Conservation (phyloP, 495 filamentous ascomycete species). For the Penicillium angulare region DNA sequence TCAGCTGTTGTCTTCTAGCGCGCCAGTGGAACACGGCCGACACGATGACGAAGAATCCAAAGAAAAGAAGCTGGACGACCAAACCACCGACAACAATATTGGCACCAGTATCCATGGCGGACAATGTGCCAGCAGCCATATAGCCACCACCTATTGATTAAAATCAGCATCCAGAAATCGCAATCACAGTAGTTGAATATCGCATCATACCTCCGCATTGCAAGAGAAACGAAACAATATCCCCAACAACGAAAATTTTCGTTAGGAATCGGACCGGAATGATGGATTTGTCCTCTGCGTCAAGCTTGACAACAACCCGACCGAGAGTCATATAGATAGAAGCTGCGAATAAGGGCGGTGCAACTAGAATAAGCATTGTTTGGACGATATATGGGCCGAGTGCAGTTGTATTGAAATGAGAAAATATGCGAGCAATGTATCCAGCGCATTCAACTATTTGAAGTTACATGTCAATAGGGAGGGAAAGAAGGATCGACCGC, state of each 20-base stretch:
- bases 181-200: background rate
- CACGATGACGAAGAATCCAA: constrained; percentile 41
- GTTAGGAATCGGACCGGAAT: constrained; percentile 16
- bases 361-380: constrained; percentile 32
- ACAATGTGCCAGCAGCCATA: constrained; percentile 18
- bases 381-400: constrained; percentile 32
- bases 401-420: constrained; percentile 17
- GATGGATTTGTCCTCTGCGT: constrained; percentile 31
- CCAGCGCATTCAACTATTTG: constrained; percentile 26
- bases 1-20: constrained; percentile 5
- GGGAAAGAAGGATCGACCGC: background rate
- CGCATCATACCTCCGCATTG: constrained; percentile 19
- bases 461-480: too few species aligned
- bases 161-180: background rate
- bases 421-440: constrained; percentile 21
- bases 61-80: constrained; percentile 39
- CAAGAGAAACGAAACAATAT: constrained; percentile 25
- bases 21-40: constrained; percentile 37
- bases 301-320: constrained; percentile 38
- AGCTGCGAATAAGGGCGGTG: constrained; percentile 46
- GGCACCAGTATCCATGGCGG: constrained; percentile 20
- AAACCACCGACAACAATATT: constrained; percentile 43
- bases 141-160: constrained; percentile 20
- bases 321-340: constrained; percentile 60
- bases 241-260: constrained; percentile 29